Conservation (phyloP, 805 yeast species). For the Ogataea naganishii region DNA sequence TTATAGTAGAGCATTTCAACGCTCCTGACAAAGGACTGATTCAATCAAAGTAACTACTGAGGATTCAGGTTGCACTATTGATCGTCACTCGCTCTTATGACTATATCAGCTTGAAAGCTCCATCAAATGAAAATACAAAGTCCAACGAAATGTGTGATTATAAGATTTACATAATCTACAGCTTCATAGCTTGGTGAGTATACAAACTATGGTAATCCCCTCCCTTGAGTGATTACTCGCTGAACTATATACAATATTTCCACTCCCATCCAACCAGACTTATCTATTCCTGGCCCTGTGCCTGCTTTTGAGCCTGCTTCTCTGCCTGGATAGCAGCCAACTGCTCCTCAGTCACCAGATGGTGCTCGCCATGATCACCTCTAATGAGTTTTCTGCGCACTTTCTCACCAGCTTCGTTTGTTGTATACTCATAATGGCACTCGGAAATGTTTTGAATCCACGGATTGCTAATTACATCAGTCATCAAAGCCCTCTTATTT, state of each 20-base stretch:
- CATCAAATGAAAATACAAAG: too few relatives aligned
- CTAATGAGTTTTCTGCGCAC: conserved; percentile 11
- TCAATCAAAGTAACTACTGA: too few relatives aligned
- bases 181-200: too few relatives aligned
- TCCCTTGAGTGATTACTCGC: too few relatives aligned
- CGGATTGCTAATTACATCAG: conserved; percentile 43
- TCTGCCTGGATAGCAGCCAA: conserved; percentile 32
- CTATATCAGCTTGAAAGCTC: too few relatives aligned
- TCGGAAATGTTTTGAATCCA: conserved; percentile 51
- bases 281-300: conserved; percentile 8
- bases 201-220: too few relatives aligned
- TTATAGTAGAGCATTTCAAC: too few relatives aligned
- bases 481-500: conserved; percentile 46
- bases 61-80: too few relatives aligned
- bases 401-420: conserved; percentile 12
- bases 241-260: too few relatives aligned
- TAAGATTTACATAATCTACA: not conserved
- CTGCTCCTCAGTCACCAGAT: conserved; percentile 61
- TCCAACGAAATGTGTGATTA: too few relatives aligned
- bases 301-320: conserved; percentile 17
- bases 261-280: not conserved
- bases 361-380: conserved; percentile 47
- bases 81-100: too few relatives aligned
- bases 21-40: too few relatives aligned
- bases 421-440: conserved; percentile 39